Evolutionary conservation across 2,329 filamentous ascomycete species (phyloP), one percentile per base, ranked within the genome.

Genomic region (Capronia americana): DNA sequence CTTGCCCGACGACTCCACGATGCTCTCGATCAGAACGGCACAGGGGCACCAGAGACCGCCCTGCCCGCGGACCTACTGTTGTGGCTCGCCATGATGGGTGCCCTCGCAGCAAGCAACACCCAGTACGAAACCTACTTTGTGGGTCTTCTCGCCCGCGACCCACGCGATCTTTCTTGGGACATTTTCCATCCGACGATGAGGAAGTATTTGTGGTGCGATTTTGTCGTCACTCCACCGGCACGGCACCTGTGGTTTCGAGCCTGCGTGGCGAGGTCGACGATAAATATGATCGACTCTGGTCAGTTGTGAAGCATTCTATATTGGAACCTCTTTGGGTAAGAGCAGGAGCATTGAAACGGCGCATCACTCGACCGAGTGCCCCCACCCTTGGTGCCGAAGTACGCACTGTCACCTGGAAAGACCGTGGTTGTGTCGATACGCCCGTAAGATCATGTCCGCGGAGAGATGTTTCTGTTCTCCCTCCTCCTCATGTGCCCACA

Each of bases 141-240:
- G 6, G 20, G 17, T 23, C 44, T 48, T 24, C 50, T 53, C 12
- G 50, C 26, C 50, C 50, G 14, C 5, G 20, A 28, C 12, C 50
- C 26, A 10, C 50, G 50, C 20, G 26, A 28, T 6, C 57, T 59
- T 5, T 24, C 57, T 41, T 59, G 57, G 57, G 3, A 8, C 5
- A n/a, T 5, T 24, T 59, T 59, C 38, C 12, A 24, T 8, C 3
- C 12, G n/a, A 30, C 14, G 10, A 48, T 59, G 57, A 23, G 20
- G 32, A n/a, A 59, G 34, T 59, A 30, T 23, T 26, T 59, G 30
- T 59, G 58, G 58, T 61, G 58, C 30, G 58, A 61, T 24, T 53
- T 51, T 20, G 58, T 38, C 14, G 44, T 54, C 30, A 24, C 26
- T 30, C 44, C 58, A 24, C n/a, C 23, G 44, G 58, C 58, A 24